These are phyloP conservation scores for Anacardium occidentale DNA, from an alignment of 345 rosid genomes.

Conservation along the genomic window DNA sequence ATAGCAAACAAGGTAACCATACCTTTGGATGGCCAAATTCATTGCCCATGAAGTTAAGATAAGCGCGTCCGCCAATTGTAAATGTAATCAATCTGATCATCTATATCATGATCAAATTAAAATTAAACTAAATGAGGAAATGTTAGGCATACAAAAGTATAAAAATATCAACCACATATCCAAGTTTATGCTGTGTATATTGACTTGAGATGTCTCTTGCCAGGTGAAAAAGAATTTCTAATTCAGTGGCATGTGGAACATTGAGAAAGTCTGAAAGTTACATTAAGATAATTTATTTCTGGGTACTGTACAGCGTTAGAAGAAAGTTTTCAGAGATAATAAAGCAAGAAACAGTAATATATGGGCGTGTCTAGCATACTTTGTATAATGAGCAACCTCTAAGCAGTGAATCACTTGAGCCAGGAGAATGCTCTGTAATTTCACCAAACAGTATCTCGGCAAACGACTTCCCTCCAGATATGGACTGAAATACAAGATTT, in stretches of 20 bases:
- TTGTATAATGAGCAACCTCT: slow-evolving; percentile 74
- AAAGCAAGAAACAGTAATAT: slow-evolving; percentile 13
- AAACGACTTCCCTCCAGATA: slow-evolving; percentile 90
- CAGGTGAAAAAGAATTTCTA: neutral
- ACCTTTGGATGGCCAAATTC: slow-evolving; percentile 98
- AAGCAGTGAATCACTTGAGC: slow-evolving; percentile 41
- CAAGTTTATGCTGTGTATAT: neutral
- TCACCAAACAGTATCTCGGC: slow-evolving; percentile 82
- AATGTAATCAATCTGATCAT: slow-evolving; percentile 88
- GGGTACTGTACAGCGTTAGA: neutral
- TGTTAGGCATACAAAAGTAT: slow-evolving; percentile 9
- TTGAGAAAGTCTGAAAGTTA: slow-evolving; percentile 2
- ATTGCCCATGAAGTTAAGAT: slow-evolving; percentile 96
- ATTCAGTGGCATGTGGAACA: neutral
- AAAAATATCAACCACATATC: neutral
- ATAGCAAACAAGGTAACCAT: slow-evolving; percentile 21
- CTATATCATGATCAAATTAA: slow-evolving; percentile 46
- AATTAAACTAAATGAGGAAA: slow-evolving; percentile 22
- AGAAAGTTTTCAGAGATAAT: neutral
- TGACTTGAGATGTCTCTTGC: neutral
- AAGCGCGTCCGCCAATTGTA: slow-evolving; percentile 76
- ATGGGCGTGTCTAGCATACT: slow-evolving; percentile 33
- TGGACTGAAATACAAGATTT: slow-evolving; percentile 51
- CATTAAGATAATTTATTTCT: neutral
- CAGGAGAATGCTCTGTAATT: slow-evolving; percentile 47